A percentile compares a stretch with the other conserved stretches of the same genome.
Evolutionary conservation across 2,329 filamentous ascomycete genomes (phyloP).

Genomic region (Calcarisporium arbuscula): DNA sequence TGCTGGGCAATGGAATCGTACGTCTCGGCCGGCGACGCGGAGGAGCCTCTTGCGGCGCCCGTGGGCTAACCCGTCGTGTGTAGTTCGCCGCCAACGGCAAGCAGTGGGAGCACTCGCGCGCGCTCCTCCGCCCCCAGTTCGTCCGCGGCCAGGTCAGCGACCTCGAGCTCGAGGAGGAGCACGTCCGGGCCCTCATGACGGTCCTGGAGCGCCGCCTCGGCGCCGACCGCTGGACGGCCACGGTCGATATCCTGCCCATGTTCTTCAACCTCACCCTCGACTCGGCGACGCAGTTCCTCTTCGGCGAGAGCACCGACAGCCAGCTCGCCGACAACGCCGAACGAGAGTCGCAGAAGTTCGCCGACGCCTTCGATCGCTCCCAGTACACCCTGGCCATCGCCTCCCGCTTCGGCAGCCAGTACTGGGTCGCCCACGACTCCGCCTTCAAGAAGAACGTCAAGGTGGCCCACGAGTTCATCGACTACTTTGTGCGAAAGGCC

Average conservation of each 20-base stretch:
- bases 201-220: conserved; percentile 23
- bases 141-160: conserved; percentile 36
- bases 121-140: conserved; percentile 34
- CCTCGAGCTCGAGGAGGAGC: conserved; percentile 32
- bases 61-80: background rate
- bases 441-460: conserved; percentile 59
- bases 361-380: conserved; percentile 25
- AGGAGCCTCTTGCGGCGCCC: background rate
- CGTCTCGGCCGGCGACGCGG: conserved; percentile 1
- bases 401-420: conserved; percentile 35
- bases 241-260: conserved; percentile 37
- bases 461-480: conserved; percentile 62
- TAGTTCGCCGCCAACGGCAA: conserved; percentile 29
- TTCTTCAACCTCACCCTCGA: conserved; percentile 45
- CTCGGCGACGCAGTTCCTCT: conserved; percentile 50
- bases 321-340: conserved; percentile 27
- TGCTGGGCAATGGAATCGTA: conserved; percentile 38
- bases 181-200: conserved; percentile 25
- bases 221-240: conserved; percentile 20
- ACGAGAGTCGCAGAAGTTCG: conserved; percentile 22
- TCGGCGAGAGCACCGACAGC: conserved; percentile 48
- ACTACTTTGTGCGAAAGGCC: conserved; percentile 56
- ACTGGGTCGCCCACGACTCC: conserved; percentile 41
- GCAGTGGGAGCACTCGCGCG: conserved; percentile 29
- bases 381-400: conserved; percentile 46